Conservation (phyloP, 1,284 basidiomycete species). For the Cryptococcus jaspeensis region DNA sequence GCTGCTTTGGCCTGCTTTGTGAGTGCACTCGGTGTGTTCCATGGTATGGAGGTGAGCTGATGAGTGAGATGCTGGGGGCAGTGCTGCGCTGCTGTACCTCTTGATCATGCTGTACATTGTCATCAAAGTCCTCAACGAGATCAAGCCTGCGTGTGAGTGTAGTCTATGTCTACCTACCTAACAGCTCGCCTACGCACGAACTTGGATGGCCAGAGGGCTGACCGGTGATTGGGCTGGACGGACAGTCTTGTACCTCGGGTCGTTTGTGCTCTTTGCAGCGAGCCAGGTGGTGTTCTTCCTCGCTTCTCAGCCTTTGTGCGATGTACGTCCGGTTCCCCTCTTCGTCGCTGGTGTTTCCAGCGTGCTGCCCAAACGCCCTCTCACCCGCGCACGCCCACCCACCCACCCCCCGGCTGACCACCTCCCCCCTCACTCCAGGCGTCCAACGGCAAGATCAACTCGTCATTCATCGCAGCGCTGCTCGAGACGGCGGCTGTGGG, state of each 20-base stretch:
- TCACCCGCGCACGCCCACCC: background rate
- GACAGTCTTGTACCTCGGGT: slow-evolving; percentile 52
- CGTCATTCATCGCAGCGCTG: slow-evolving; percentile 73
- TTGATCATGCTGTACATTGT: slow-evolving; percentile 73
- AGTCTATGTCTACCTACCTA: too few relatives aligned
- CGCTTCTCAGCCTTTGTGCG: slow-evolving; percentile 70
- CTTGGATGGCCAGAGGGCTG: background rate
- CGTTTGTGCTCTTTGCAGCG: slow-evolving; percentile 67
- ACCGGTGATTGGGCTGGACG: background rate
- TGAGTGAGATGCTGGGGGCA: too few relatives aligned
- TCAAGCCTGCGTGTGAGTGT: slow-evolving; percentile 61
- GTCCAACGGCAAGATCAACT: slow-evolving; percentile 67
- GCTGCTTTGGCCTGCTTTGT: slow-evolving; percentile 79
- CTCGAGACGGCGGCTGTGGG: slow-evolving; percentile 62
- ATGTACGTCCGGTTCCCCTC: slow-evolving; percentile 54
- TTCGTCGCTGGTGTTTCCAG: background rate
- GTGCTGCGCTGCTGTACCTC: slow-evolving; percentile 67
- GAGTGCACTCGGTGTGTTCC: slow-evolving; percentile 30
- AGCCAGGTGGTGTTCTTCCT: slow-evolving; percentile 76
- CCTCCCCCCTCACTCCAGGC: slow-evolving; percentile 58
- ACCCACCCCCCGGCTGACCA: background rate
- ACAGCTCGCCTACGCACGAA: background rate
- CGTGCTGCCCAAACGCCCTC: background rate
- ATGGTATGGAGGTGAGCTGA: background rate
- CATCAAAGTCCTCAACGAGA: slow-evolving; percentile 66